A percentile compares a stretch with the other conserved stretches of the same genome.
Evolutionary conservation across 257 asterid genomes (phyloP).

Genomic region (Fraxinus anomala): DNA sequence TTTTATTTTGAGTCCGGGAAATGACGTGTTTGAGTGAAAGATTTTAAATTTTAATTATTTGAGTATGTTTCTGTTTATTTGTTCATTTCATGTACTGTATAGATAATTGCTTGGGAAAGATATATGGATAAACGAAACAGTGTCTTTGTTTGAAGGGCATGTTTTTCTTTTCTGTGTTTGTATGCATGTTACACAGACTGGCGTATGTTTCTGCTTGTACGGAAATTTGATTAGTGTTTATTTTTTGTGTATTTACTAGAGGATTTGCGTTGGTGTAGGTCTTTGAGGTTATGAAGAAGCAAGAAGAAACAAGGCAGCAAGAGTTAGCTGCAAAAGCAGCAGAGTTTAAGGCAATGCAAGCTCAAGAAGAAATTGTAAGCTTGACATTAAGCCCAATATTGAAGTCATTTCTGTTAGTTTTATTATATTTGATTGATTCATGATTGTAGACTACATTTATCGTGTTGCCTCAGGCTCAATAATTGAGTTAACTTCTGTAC

Average conservation of each 20-base stretch:
- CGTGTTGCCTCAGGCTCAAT: neutral
- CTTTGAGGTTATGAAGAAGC: slow-evolving; percentile 64
- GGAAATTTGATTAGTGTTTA: neutral
- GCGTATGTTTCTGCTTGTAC: neutral
- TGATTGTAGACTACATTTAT: neutral
- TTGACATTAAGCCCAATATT: slow-evolving; percentile 6
- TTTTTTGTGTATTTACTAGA: slow-evolving; percentile 12
- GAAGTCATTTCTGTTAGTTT: neutral
- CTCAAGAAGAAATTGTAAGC: slow-evolving; percentile 80
- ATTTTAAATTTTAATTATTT: slow-evolving; percentile 10
- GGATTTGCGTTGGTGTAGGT: slow-evolving; percentile 41
- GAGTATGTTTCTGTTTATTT: neutral
- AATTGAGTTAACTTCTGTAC: neutral
- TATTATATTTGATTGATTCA: neutral
- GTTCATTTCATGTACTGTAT: slow-evolving; percentile 5
- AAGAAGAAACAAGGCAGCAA: slow-evolving; percentile 68
- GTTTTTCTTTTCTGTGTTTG: neutral
- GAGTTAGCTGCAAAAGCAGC: slow-evolving; percentile 55
- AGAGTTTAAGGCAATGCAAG: slow-evolving; percentile 78
- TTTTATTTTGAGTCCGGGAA: neutral
- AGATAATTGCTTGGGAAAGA: neutral
- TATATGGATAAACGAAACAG: neutral
- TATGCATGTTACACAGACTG: neutral
- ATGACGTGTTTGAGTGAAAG: neutral
- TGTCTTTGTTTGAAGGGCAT: neutral